A percentile compares a stretch with the other conserved stretches of the same genome.
phyloP scores from a whole-genome alignment of 441 rosid genomes.

The Jatropha podagrica region DNA sequence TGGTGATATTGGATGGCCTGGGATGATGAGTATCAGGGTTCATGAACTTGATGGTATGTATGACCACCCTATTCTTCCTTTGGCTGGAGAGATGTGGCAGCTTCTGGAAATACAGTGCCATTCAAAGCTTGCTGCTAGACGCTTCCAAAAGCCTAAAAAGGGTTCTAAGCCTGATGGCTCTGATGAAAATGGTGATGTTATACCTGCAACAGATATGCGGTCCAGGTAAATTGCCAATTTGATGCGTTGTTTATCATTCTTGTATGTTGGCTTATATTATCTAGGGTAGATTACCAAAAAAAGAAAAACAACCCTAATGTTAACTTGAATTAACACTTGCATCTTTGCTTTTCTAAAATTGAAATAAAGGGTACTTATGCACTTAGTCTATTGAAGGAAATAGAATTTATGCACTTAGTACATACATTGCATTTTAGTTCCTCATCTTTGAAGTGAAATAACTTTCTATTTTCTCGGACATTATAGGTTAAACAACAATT shows the following conservation, averaged over 20 bases:
- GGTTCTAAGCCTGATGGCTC: constrained; percentile 92
- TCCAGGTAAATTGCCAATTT: constrained; percentile 55
- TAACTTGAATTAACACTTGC: too few relatives aligned
- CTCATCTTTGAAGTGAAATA: neutral
- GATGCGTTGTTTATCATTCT: constrained; percentile 9
- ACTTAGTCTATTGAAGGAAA: neutral
- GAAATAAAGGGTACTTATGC: neutral
- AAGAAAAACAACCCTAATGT: too few relatives aligned
- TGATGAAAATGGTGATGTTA: constrained; percentile 81
- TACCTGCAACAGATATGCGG: constrained; percentile 60
- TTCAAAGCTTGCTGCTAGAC: constrained; percentile 90
- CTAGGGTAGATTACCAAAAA: neutral
- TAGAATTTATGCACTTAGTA: neutral
- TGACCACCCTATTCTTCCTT: constrained; percentile 91
- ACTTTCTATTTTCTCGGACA: neutral
- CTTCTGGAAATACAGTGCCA: constrained; percentile 96
- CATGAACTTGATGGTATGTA: constrained; percentile 96
- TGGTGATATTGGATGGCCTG: constrained; percentile 96
- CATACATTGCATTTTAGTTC: neutral
- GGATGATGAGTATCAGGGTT: constrained; percentile 96
- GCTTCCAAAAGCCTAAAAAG: constrained; percentile 91
- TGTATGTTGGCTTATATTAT: constrained; percentile 9
- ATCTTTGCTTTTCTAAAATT: neutral
- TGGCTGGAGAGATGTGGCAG: constrained; percentile 97
- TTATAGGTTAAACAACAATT: neutral